Conservation (phyloP, 495 filamentous ascomycete genomes). For the Penicillium pancosmium region DNA sequence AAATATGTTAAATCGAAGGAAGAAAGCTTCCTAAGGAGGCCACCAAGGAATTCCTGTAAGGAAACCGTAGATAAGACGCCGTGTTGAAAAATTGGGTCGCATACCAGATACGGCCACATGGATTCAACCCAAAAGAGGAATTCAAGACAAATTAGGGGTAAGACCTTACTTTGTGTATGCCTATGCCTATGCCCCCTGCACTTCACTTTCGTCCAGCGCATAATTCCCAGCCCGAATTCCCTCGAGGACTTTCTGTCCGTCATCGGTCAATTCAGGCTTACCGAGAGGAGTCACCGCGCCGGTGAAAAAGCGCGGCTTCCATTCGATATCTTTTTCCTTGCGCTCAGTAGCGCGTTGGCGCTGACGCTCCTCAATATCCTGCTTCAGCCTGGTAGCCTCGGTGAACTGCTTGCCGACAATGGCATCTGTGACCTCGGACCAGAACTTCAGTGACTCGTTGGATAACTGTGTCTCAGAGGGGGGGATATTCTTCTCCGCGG, state of each 20-base stretch:
- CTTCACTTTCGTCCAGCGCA: conserved; percentile 51
- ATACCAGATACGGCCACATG: conserved; percentile 33
- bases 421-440: conserved; percentile 84
- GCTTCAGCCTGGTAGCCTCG: conserved; percentile 82
- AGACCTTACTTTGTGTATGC: no score
- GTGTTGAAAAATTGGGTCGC: conserved; percentile 21
- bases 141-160: no score
- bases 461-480: conserved; percentile 75
- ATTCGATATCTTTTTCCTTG: conserved; percentile 63
- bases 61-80: conserved; percentile 16
- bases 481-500: conserved; percentile 75
- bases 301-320: conserved; percentile 90
- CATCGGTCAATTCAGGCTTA: conserved; percentile 76
- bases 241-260: conserved; percentile 70
- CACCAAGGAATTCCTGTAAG: background rate
- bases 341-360: conserved; percentile 80
- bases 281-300: conserved; percentile 71
- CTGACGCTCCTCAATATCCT: conserved; percentile 90
- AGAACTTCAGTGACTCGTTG: conserved; percentile 89
- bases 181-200: conserved; percentile 41
- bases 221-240: conserved; percentile 67
- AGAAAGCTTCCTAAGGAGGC: background rate
- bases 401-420: conserved; percentile 82
- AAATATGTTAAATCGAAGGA: no score
- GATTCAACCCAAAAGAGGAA: no score